Evolutionary conservation across 768 basidiomycete species (phyloP), one percentile per base, ranked within the genome.

Genomic region (Lactarius psammicola): DNA sequence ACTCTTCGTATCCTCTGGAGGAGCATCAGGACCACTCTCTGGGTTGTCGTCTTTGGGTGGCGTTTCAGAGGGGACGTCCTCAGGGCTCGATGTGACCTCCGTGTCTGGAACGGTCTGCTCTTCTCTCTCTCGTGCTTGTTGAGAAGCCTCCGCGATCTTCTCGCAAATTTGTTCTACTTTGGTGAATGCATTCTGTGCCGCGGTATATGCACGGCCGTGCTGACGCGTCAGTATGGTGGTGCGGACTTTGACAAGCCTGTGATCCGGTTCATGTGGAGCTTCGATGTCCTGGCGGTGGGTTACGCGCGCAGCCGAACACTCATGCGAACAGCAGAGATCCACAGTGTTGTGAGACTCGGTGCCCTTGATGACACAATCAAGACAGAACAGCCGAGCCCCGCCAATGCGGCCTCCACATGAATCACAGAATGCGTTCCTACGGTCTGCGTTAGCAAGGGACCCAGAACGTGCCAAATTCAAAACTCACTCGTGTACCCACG

Each of bases 201-300:
- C 23, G 1, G 31, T 42, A 17, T 34, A 34, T 4, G 23, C 23
- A 11, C 46, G 46, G 33, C 65, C 60, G 23, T 42, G 4, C 9
- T 51, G 56, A 33, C 36, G 55, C 10, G 4, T 34, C 34, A 36
- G 69, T 62, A 62, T 20, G 69, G 36, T 61, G 9, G 71, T 70
- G 28, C 72, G 70, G 8, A 72, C 64, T 55, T 76, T 76, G 62
- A 76, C 62, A 4, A 77, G 64, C 56, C 71, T 72, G 64, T 78
- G 77, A 15, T 59, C 64, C n/a, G 76, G 71, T 17, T 71, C 68
- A 61, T 78, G 77, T 2, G 70, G 61, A 4, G 57, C 67, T 17
- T 69, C 46, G 44, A 73, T 62, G 66, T 70, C 68, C 18, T 58
- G 28, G 31, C 72, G 40, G 10, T 40, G 55, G 31, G 60, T 66